Conservation (phyloP, 192 early-diverging fungal species). For the Linnemannia schmuckeri region DNA sequence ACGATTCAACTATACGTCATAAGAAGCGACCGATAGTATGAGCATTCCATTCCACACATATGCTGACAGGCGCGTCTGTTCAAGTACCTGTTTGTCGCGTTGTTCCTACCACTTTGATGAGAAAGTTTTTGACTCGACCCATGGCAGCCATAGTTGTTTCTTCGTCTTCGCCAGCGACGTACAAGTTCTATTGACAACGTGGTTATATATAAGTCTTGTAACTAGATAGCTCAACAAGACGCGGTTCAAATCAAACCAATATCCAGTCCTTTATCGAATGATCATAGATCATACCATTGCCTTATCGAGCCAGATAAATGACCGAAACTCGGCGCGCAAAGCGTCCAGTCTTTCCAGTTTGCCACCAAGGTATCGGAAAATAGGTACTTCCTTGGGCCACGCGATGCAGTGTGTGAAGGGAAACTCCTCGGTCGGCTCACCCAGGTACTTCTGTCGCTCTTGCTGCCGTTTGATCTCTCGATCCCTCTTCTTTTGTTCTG, state of each 20-base stretch:
- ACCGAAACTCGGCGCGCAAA: constrained; percentile 28
- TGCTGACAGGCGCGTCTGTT: background rate
- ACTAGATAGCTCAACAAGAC: background rate
- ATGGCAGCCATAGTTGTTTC: constrained; percentile 4
- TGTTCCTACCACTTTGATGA: constrained; percentile 28
- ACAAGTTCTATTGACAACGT: constrained; percentile 11
- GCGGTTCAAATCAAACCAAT: background rate
- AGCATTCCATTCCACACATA: background rate
- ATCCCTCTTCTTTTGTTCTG: constrained; percentile 33
- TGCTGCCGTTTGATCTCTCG: background rate
- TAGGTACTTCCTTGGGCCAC: constrained; percentile 27
- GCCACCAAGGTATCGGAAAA: constrained; percentile 19
- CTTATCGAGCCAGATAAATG: constrained; percentile 45
- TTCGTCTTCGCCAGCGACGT: constrained; percentile 25
- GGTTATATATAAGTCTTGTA: background rate
- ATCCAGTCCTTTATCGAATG: background rate
- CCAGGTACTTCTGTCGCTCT: constrained; percentile 27
- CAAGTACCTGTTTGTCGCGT: background rate
- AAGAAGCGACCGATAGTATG: background rate
- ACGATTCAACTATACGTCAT: constrained; percentile 2
- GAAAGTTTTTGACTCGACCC: constrained; percentile 38
- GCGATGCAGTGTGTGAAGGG: constrained; percentile 23
- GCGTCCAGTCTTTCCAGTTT: constrained; percentile 19
- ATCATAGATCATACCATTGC: constrained; percentile 6
- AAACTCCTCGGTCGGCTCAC: background rate